These are phyloP conservation scores for Phytophthora idaei DNA, from an alignment of 352 stramenopile species.

Conservation along the genomic window DNA sequence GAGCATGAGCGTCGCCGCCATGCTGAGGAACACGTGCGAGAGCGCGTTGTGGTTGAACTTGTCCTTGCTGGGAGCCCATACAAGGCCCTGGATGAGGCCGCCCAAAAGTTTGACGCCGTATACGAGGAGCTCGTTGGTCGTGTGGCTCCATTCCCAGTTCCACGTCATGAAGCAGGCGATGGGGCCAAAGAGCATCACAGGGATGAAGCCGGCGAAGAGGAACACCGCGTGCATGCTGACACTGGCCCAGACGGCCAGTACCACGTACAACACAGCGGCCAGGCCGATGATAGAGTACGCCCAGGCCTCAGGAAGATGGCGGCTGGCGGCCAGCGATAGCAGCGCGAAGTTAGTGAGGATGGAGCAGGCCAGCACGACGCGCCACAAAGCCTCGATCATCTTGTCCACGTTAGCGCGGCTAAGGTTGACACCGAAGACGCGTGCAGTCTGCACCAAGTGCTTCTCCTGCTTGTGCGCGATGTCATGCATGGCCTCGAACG, in stretches of 20 bases:
- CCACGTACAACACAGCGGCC: constrained; percentile 69
- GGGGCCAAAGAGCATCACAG: constrained; percentile 81
- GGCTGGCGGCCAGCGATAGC: constrained; percentile 74
- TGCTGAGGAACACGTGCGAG: constrained; percentile 84
- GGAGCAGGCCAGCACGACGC: constrained; percentile 80
- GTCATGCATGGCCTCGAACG: constrained; percentile 74
- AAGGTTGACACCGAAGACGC: constrained; percentile 76
- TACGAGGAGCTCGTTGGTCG: constrained; percentile 83
- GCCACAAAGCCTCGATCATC: constrained; percentile 80
- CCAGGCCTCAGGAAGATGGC: constrained; percentile 77
- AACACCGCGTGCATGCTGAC: constrained; percentile 87
- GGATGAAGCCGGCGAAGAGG: constrained; percentile 82
- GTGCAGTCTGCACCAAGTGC: constrained; percentile 62
- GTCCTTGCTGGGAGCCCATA: constrained; percentile 81
- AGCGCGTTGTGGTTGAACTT: constrained; percentile 91
- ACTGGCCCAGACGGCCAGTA: constrained; percentile 76
- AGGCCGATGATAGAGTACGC: constrained; percentile 77
- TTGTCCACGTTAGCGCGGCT: constrained; percentile 73
- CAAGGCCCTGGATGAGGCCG: constrained; percentile 80
- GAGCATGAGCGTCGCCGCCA: constrained; percentile 85
- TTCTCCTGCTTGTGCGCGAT: constrained; percentile 79
- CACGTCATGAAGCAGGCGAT: constrained; percentile 78
- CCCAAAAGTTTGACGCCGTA: constrained; percentile 81
- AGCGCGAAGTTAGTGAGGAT: constrained; percentile 89
- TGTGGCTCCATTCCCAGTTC: constrained; percentile 80